Evolutionary conservation across 768 basidiomycete genomes (phyloP).

Genomic region (Thelephora ganbajun): DNA sequence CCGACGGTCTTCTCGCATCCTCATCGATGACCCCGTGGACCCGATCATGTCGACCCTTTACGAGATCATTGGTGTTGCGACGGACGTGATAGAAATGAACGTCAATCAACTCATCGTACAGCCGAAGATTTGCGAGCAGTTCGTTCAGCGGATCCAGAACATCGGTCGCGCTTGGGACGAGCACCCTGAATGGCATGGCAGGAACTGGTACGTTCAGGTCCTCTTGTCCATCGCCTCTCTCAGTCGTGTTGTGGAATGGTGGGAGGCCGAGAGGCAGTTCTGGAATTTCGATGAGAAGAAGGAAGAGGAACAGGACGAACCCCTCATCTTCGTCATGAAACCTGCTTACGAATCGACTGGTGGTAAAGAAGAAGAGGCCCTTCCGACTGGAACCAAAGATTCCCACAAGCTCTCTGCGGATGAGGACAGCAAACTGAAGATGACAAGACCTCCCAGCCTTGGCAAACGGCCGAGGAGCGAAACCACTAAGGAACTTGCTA

Average conservation of each 20-base stretch:
- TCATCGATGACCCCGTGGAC: slow-evolving; percentile 76
- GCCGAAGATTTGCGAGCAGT: slow-evolving; percentile 71
- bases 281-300: slow-evolving; percentile 92
- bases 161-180: slow-evolving; percentile 96
- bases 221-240: slow-evolving; percentile 91
- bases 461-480: slow-evolving; percentile 46
- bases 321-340: slow-evolving; percentile 87
- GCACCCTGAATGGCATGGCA: slow-evolving; percentile 94
- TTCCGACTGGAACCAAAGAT: slow-evolving; percentile 22
- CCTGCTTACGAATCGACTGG: slow-evolving; percentile 26
- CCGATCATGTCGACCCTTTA: slow-evolving; percentile 85
- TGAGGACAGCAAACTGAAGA: slow-evolving; percentile 35
- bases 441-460: slow-evolving; percentile 35
- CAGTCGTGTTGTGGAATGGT: slow-evolving; percentile 96
- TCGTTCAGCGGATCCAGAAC: slow-evolving; percentile 82
- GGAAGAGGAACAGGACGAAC: slow-evolving; percentile 82
- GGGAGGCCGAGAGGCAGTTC: slow-evolving; percentile 98
- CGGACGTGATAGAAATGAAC: slow-evolving; percentile 86
- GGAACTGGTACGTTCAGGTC: slow-evolving; percentile 97
- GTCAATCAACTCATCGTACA: slow-evolving; percentile 73
- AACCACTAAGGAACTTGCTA: slow-evolving; percentile 31
- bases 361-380: slow-evolving; percentile 32
- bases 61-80: slow-evolving; percentile 84
- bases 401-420: slow-evolving; percentile 34
- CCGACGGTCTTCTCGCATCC: slow-evolving; percentile 69